phyloP scores from a whole-genome alignment of 2,329 filamentous ascomycete species.

The Salinomyces thailandicus region DNA sequence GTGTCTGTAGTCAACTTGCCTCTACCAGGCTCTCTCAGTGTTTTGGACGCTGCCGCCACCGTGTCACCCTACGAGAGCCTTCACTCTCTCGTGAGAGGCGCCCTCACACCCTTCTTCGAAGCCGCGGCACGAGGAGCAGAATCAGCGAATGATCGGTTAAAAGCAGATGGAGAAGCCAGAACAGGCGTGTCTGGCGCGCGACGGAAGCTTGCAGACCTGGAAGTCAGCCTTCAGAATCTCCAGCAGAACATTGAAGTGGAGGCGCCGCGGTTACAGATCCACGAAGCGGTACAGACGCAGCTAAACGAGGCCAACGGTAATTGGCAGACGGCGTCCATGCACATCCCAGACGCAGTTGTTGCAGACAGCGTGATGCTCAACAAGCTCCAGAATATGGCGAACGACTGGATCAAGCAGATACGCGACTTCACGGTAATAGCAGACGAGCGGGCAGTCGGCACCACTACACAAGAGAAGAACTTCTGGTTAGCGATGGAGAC shows the following conservation, averaged over 20 bases:
- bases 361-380: slow-evolving; percentile 89
- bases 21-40: slow-evolving; percentile 59
- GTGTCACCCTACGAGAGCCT: slow-evolving; percentile 84
- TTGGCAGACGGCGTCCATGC: slow-evolving; percentile 61
- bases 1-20: slow-evolving; percentile 90
- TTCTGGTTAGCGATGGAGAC: slow-evolving; percentile 98
- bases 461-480: slow-evolving; percentile 94
- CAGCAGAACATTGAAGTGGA: slow-evolving; percentile 98
- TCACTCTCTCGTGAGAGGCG: slow-evolving; percentile 83
- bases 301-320: slow-evolving; percentile 61
- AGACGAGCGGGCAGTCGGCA: slow-evolving; percentile 65
- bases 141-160: slow-evolving; percentile 52
- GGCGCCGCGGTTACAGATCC: slow-evolving; percentile 75
- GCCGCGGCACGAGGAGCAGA: slow-evolving; percentile 82
- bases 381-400: slow-evolving; percentile 83
- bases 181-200: slow-evolving; percentile 95
- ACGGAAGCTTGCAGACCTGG: slow-evolving; percentile 90
- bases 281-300: slow-evolving; percentile 76
- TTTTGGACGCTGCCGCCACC: slow-evolving; percentile 35
- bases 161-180: slow-evolving; percentile 79
- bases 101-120: slow-evolving; percentile 92
- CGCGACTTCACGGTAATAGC: slow-evolving; percentile 92
- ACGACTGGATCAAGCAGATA: slow-evolving; percentile 98
- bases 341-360: slow-evolving; percentile 65
- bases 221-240: slow-evolving; percentile 78